Percentiles rank a stretch among this genome's conserved stretches.
These are phyloP conservation scores for Sanghuangporus baumii DNA, from an alignment of 1,284 basidiomycete species.

Conservation along the genomic window DNA sequence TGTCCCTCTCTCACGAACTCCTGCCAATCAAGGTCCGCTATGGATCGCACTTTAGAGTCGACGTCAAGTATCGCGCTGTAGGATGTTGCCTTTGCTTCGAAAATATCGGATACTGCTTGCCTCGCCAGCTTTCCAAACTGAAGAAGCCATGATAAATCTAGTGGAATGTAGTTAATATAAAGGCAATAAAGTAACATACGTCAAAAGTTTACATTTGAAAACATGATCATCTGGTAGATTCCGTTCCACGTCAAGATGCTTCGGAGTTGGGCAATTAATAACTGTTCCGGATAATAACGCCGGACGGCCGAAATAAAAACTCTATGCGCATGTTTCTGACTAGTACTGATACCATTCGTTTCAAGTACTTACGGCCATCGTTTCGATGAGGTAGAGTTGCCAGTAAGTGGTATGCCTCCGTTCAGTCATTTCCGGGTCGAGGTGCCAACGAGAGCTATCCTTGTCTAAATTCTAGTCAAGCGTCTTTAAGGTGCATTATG, in stretches of 20 bases:
- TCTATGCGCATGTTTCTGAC: constrained; percentile 32
- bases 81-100: constrained; percentile 45
- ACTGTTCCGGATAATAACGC: constrained; percentile 48
- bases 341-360: background rate
- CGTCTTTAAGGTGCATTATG: background rate
- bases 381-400: constrained; percentile 55
- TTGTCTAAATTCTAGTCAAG: constrained; percentile 40
- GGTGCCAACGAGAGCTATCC: constrained; percentile 52
- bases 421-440: constrained; percentile 39
- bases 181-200: background rate
- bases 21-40: constrained; percentile 48
- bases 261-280: constrained; percentile 51
- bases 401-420: constrained; percentile 55
- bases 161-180: background rate
- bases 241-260: constrained; percentile 36
- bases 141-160: constrained; percentile 54
- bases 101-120: constrained; percentile 45
- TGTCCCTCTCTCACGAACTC: constrained; percentile 21
- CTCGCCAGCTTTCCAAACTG: constrained; percentile 49
- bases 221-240: constrained; percentile 35
- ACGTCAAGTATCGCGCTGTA: constrained; percentile 43
- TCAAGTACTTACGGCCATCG: constrained; percentile 43
- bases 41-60: constrained; percentile 47
- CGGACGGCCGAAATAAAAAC: constrained; percentile 56
- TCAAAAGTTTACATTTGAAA: constrained; percentile 34